Evolutionary conservation across 2,329 filamentous ascomycete genomes (phyloP), one percentile per base, ranked within the genome.

Genomic region (Neofusicoccum sp.): DNA sequence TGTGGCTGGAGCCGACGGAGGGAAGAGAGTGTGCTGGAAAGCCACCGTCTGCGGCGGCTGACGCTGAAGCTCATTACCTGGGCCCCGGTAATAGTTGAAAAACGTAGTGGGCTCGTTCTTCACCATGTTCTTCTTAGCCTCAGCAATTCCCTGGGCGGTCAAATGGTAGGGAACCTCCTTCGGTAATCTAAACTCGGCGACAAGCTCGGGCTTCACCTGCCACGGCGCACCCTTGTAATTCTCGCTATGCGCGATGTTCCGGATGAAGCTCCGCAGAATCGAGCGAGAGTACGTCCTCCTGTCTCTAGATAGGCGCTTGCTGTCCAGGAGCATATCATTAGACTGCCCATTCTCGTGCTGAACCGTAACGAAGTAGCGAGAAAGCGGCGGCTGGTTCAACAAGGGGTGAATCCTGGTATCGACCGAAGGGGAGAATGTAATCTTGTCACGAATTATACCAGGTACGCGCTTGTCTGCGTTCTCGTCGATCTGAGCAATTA

Each of bases 191-290:
- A 95, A 97, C 66, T 89, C 85, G 49, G 87, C 86, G 1, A 95
- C 95, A 64, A 96, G 88, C 61, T 92, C 88, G 39, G 90, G 85
- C 78, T 96, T 97, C 16, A 98, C 94, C 62, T 96, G 81, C 95
- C 95, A 99, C 0, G 95, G 94, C 0, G 95, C 95, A n/a, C 94
- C 94, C 65, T 88, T 94, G 92, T 93, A 98, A 3, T 92, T 87
- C 72, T 98, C 95, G 65, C 94, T 84, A 1, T 89, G 90, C n/a
- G 97, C 90, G 0, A 93, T 95, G 76, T 96, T 93, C 74, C 97
- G 97, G 67, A 99, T 91, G 68, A 97, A 99, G 5, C 93, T 92
- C 37, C 94, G 88, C 44, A 99, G 82, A 75, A 97, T 93, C 54
- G 93, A 89, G 78, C 99, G 98, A 33, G 94, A 97, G 74, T 98